phyloP scores from a whole-genome alignment of 768 basidiomycete genomes.

The Boletus pseudo-olivaceus region DNA sequence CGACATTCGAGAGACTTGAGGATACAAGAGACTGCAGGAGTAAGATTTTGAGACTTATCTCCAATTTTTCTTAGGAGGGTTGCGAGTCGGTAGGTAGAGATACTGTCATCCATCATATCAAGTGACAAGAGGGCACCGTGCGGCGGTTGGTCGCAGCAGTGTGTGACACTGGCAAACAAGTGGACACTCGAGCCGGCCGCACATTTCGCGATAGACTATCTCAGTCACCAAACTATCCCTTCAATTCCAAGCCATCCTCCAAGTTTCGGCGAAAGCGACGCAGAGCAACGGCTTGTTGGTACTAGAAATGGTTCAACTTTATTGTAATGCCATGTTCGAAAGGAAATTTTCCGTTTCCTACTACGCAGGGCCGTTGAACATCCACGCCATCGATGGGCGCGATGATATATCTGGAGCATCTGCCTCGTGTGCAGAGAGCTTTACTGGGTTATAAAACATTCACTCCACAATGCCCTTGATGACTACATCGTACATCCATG shows the following conservation, averaged over 20 bases:
- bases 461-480: background rate
- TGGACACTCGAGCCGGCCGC: too few relatives aligned
- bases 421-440: slow-evolving; percentile 19
- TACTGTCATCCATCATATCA: too few relatives aligned
- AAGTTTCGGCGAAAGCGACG: background rate
- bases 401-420: slow-evolving; percentile 17
- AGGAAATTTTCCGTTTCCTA: background rate
- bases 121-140: too few relatives aligned
- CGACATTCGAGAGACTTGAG: background rate
- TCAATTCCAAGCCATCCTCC: background rate
- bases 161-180: too few relatives aligned
- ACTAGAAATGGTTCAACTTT: background rate
- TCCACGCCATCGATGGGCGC: background rate
- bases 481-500: background rate
- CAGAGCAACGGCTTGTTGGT: background rate
- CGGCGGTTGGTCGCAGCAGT: too few relatives aligned
- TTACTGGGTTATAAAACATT: slow-evolving; percentile 1
- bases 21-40: background rate
- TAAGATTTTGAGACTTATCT: slow-evolving; percentile 1
- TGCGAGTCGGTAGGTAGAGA: background rate
- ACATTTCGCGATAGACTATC: too few relatives aligned
- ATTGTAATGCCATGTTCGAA: background rate
- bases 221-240: background rate
- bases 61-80: slow-evolving; percentile 1
- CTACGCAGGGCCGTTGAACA: background rate